These are phyloP conservation scores for Yamadazyma nakazawae DNA, from an alignment of 805 yeast genomes.

Conservation along the genomic window DNA sequence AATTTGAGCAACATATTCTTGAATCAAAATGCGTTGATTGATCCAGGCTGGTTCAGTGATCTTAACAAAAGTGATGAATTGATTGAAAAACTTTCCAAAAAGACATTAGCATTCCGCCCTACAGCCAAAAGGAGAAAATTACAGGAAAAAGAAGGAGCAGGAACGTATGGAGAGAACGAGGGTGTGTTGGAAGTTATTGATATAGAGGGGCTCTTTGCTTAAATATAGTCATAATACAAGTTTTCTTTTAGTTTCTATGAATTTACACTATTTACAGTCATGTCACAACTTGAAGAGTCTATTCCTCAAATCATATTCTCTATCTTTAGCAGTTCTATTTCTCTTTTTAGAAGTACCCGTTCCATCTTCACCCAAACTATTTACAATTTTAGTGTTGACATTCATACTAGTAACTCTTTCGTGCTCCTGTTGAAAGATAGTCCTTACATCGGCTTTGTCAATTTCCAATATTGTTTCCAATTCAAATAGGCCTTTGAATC, in stretches of 20 bases:
- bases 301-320: conserved; percentile 39
- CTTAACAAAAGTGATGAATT: conserved; percentile 12
- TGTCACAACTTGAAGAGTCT: conserved; percentile 32
- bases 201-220: conserved; percentile 16
- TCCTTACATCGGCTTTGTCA: conserved; percentile 22
- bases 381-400: conserved; percentile 26
- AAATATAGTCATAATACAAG: neutral
- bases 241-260: neutral
- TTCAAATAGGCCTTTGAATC: conserved; percentile 35
- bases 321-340: conserved; percentile 42
- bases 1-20: conserved; percentile 25
- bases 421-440: conserved; percentile 25
- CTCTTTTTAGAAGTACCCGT: conserved; percentile 33
- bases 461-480: conserved; percentile 29
- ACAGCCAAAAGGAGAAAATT: conserved; percentile 1
- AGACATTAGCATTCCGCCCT: conserved; percentile 7
- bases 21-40: conserved; percentile 13
- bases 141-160: conserved; percentile 18
- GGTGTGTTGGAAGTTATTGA: conserved; percentile 20
- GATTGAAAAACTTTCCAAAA: conserved; percentile 21
- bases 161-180: conserved; percentile 18
- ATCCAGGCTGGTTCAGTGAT: conserved; percentile 17
- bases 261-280: neutral
- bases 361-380: conserved; percentile 40
- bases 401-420: conserved; percentile 26